Base-by-base conservation (phyloP, 495 filamentous ascomycete species). In the Neurospora sp. region DNA sequence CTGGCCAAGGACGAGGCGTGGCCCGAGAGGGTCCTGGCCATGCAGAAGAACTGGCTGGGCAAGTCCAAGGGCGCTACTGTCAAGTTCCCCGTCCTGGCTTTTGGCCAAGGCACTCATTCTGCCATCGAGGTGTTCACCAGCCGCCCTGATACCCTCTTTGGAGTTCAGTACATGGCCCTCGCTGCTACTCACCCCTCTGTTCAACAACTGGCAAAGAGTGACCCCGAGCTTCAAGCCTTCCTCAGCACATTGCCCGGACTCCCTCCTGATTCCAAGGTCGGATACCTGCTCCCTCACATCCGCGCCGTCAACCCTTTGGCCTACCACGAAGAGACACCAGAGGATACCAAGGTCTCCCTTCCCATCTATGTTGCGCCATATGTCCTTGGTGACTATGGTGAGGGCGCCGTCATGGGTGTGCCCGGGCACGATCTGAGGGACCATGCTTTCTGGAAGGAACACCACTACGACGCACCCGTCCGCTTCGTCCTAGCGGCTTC, bases 11-110 rank as follows among this genome's bases (percentile, higher is more conserved):
- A 86, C n/a, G 87, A 86, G 4, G 82, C 83, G 11, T 97, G 94
- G 94, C 94, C 93, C 0, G 92, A 96, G 66, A 86, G 91, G 71
- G 94, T 97, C 8, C 75, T 93, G 72, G 82, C 91, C 3, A 93
- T 95, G 92, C 94, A 97, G 79, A 88, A 87, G 76, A 94, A 97
- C 79, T 97, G 94, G 94, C 86, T 97, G 31, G 94, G 94, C 20
- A 92, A 89, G 76, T 94, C 92, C 0, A 81, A 83, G 7, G 94
- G 93, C 12, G 91, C 90, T 3, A 89, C 88, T 71, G 84, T 96
- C 75, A 88, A 86, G 73, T 97, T 97, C 73, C 86, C 86, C 4
- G 77, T 92, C 5, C 76, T 82, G 70, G 78, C 82, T 16, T 79
- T 78, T 20, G 75, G 81, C 10, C 76, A 84, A 6, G 76, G 78